Percentiles rank a stretch among this genome's conserved stretches.
phyloP scores from a whole-genome alignment of 345 rosid species.

The Brassica carinata region DNA sequence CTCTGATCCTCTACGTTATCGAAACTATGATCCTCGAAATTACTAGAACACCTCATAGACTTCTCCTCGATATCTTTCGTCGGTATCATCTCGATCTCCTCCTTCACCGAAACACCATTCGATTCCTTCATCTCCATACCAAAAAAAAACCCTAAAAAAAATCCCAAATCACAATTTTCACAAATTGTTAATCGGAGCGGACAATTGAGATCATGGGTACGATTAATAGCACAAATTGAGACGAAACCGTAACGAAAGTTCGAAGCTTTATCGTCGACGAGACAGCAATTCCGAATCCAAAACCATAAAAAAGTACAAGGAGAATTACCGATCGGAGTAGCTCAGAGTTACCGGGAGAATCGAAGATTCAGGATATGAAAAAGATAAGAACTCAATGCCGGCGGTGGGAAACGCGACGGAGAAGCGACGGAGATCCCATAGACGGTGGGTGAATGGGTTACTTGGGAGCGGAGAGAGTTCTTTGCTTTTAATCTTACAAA shows the following conservation, averaged over 20 bases:
- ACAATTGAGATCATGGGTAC: not conserved
- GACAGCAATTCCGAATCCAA: not conserved
- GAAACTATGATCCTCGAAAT: constrained; percentile 46
- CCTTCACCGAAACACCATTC: constrained; percentile 21
- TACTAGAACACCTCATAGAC: constrained; percentile 43
- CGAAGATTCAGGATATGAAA: not conserved
- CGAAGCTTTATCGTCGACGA: constrained; percentile 14
- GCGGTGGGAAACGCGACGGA: constrained; percentile 27
- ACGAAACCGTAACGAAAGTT: not conserved
- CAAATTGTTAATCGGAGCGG: not conserved
- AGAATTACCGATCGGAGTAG: not conserved
- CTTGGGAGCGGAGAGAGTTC: not conserved
- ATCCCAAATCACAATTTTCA: not conserved
- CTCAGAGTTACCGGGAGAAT: not conserved
- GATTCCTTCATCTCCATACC: constrained; percentile 44
- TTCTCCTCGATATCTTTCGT: constrained; percentile 43
- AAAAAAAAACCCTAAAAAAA: constrained; percentile 21
- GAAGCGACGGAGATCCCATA: constrained; percentile 28
- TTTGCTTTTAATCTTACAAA: not conserved
- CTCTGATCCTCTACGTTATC: constrained; percentile 26
- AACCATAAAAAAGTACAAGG: not conserved
- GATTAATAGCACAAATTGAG: not conserved
- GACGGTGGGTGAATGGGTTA: constrained; percentile 8
- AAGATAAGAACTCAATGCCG: not conserved
- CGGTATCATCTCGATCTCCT: constrained; percentile 33